Evolutionary conservation across 2,329 filamentous ascomycete species (phyloP).

Genomic region (Paracoccidioides lutzii): DNA sequence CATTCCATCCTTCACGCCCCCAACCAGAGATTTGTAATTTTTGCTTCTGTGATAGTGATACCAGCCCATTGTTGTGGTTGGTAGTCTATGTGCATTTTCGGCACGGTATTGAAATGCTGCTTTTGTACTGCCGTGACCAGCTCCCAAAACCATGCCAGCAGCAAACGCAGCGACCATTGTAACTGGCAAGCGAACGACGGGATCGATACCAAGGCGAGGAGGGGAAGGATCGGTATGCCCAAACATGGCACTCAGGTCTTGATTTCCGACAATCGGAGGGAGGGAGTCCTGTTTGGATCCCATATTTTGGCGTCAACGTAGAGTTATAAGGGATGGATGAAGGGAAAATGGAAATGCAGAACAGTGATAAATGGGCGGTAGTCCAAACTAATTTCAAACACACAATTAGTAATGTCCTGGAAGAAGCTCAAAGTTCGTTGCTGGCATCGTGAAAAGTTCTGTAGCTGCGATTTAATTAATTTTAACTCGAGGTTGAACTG

Average conservation of each 20-base stretch:
- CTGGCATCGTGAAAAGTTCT: background rate
- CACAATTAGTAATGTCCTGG: background rate
- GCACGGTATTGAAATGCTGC: conserved; percentile 77
- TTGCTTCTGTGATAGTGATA: conserved; percentile 98
- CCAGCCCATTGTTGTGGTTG: conserved; percentile 72
- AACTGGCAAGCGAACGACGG: conserved; percentile 52
- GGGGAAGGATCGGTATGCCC: conserved; percentile 25
- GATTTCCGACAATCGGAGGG: background rate
- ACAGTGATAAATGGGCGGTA: background rate
- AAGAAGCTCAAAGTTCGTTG: background rate
- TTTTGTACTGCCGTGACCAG: conserved; percentile 58
- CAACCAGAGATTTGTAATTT: conserved; percentile 74
- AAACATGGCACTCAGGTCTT: conserved; percentile 15
- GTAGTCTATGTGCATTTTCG: conserved; percentile 90
- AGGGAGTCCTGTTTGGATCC: background rate
- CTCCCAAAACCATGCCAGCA: conserved; percentile 58
- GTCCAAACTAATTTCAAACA: background rate
- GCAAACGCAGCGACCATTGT: conserved; percentile 51
- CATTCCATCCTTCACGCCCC: conserved; percentile 64
- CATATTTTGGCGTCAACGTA: conserved; percentile 10
- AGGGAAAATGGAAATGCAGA: background rate
- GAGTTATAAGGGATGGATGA: background rate
- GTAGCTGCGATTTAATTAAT: background rate
- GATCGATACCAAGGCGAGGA: conserved; percentile 47
- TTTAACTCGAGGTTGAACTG: background rate